These are phyloP conservation scores for Diplodia sapinea DNA, from an alignment of 2,329 filamentous ascomycete genomes.

Conservation along the genomic window DNA sequence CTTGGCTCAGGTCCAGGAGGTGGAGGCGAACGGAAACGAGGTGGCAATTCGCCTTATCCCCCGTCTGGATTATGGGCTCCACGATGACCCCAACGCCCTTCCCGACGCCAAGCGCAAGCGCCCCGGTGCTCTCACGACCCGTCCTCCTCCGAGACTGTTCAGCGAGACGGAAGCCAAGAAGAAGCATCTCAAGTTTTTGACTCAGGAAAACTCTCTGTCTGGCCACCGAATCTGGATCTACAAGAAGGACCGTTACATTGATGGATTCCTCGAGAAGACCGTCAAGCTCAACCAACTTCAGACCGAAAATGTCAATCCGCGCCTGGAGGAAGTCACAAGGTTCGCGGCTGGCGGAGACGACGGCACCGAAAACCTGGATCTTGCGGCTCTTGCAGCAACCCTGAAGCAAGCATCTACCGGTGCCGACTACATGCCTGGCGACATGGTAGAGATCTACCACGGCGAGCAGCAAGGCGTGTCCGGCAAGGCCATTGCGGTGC, in stretches of 20 bases:
- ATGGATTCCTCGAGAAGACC: constrained; percentile 92
- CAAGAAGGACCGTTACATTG: constrained; percentile 85
- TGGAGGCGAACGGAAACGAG: constrained; percentile 90
- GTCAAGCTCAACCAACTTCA: constrained; percentile 85
- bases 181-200: constrained; percentile 71
- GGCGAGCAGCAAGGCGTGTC: constrained; percentile 93
- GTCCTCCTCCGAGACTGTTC: constrained; percentile 88
- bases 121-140: constrained; percentile 53
- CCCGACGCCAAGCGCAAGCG: constrained; percentile 78
- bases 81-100: constrained; percentile 69
- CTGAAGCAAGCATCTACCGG: constrained; percentile 82
- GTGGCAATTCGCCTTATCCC: constrained; percentile 88
- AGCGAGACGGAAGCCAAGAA: constrained; percentile 93
- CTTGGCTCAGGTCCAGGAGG: constrained; percentile 87
- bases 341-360: constrained; percentile 90
- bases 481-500: constrained; percentile 83
- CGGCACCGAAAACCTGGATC: constrained; percentile 89
- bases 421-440: constrained; percentile 86
- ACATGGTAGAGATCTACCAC: constrained; percentile 94
- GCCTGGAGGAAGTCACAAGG: constrained; percentile 91
- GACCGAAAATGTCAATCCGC: constrained; percentile 91
- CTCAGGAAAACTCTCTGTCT: constrained; percentile 58
- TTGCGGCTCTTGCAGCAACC: constrained; percentile 87
- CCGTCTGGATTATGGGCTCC: constrained; percentile 86
- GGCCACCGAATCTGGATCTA: constrained; percentile 77